Conservation (phyloP, 805 yeast genomes). For the Yamadazyma sp. region DNA sequence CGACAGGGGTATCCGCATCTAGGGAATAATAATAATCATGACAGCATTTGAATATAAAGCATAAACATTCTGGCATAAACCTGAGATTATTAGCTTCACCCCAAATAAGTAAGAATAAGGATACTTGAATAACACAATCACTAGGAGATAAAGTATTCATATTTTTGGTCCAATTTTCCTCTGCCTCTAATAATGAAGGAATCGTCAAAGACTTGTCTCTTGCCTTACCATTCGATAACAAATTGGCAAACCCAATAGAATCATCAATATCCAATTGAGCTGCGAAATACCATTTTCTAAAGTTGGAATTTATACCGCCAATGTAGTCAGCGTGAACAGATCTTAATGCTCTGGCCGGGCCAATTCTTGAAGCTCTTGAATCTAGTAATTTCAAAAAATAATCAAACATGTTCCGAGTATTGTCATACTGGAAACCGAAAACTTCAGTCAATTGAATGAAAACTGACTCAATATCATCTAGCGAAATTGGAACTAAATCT, state of each 20-base stretch:
- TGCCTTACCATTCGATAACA: constrained; percentile 20
- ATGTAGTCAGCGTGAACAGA: constrained; percentile 72
- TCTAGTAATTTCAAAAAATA: constrained; percentile 82
- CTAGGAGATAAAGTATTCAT: constrained; percentile 49
- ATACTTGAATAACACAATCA: constrained; percentile 61
- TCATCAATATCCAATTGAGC: constrained; percentile 64
- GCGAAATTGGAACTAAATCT: constrained; percentile 43
- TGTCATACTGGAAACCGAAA: constrained; percentile 71
- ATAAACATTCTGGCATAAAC: constrained; percentile 43
- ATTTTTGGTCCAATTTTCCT: constrained; percentile 48
- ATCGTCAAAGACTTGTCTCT: constrained; percentile 8
- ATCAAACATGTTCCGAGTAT: constrained; percentile 65
- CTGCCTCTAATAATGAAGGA: constrained; percentile 38
- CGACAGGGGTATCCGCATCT: constrained; percentile 21
- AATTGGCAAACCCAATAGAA: constrained; percentile 33
- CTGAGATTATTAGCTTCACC: constrained; percentile 72
- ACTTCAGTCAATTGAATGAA: constrained; percentile 49
- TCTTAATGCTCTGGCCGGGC: constrained; percentile 51
- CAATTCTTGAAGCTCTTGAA: constrained; percentile 68
- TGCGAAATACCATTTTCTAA: constrained; percentile 75
- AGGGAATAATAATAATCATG: constrained; percentile 58
- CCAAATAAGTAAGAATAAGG: constrained; percentile 68
- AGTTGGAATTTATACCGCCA: constrained; percentile 68
- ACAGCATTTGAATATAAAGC: constrained; percentile 82
- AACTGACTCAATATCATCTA: constrained; percentile 53